These are phyloP conservation scores for Psilocybe sp. DNA, from an alignment of 768 basidiomycete species.

Conservation along the genomic window DNA sequence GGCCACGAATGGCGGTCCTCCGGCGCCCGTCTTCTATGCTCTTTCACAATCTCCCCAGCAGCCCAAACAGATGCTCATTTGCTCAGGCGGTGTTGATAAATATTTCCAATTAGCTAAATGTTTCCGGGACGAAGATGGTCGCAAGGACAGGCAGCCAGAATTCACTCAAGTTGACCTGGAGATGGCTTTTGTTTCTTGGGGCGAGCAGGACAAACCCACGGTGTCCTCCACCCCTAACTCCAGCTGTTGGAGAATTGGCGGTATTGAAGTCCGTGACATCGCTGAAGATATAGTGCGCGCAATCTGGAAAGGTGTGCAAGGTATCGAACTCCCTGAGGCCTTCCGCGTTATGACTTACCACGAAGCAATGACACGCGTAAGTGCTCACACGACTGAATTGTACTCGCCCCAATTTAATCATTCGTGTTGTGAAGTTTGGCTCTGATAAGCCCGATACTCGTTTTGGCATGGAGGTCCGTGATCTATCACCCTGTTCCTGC, in stretches of 20 bases:
- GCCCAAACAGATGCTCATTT: conserved; percentile 90
- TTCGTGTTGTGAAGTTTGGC: conserved; percentile 60
- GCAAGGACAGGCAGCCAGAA: conserved; percentile 94
- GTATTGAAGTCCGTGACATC: conserved; percentile 73
- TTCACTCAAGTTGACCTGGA: conserved; percentile 97
- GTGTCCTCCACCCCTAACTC: conserved; percentile 12
- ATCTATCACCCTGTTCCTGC: conserved; percentile 6
- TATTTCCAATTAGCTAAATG: conserved; percentile 94
- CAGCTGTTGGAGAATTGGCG: conserved; percentile 81
- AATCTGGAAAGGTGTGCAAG: conserved; percentile 76
- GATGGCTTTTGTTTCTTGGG: conserved; percentile 94
- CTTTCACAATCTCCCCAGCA: conserved; percentile 95
- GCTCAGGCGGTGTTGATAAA: conserved; percentile 83
- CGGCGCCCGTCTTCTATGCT: conserved; percentile 69
- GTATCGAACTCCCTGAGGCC: conserved; percentile 50
- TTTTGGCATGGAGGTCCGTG: conserved; percentile 76
- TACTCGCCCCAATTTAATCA: background rate
- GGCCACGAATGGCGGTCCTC: conserved; percentile 11
- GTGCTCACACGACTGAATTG: conserved; percentile 19
- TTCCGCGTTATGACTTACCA: conserved; percentile 87
- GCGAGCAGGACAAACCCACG: conserved; percentile 24
- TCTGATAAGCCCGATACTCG: conserved; percentile 94
- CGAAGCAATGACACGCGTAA: conserved; percentile 86
- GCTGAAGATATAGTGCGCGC: conserved; percentile 71
- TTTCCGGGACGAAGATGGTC: conserved; percentile 94